Percentiles rank a stretch among this genome's conserved stretches.
Conservation (phyloP, 2,329 filamentous ascomycete species). For the Aspergillus sp. region DNA sequence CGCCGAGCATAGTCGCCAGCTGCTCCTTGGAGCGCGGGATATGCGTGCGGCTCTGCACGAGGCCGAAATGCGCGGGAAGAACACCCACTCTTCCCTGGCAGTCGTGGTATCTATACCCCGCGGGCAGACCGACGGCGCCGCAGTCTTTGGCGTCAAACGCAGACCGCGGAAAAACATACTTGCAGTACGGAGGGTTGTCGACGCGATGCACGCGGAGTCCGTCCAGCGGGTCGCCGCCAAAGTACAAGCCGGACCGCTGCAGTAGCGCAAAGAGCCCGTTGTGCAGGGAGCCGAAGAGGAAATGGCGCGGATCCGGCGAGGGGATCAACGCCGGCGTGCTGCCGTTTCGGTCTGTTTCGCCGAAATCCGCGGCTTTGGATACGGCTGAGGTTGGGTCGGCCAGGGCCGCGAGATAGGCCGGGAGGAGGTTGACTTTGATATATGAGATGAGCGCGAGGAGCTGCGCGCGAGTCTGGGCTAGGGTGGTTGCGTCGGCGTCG, state of each 20-base stretch:
- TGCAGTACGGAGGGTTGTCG: conserved; percentile 31
- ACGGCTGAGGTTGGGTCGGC: background rate
- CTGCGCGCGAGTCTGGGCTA: conserved; percentile 2
- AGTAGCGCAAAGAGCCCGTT: conserved; percentile 31
- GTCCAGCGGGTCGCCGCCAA: conserved; percentile 8
- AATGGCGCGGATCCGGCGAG: conserved; percentile 23
- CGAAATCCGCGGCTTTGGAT: background rate
- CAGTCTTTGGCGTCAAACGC: background rate
- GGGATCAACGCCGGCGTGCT: conserved; percentile 19
- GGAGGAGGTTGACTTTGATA: conserved; percentile 1
- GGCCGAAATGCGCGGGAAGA: conserved; percentile 28
- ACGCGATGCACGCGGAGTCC: conserved; percentile 27
- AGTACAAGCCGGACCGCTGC: conserved; percentile 16
- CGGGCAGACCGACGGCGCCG: conserved; percentile 19
- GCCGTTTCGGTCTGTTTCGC: conserved; percentile 5
- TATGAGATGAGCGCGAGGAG: background rate
- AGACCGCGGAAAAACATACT: conserved; percentile 33
- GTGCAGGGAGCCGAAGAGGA: conserved; percentile 39
- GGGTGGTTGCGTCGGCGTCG: conserved; percentile 10
- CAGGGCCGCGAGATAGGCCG: conserved; percentile 23
- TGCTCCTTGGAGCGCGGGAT: conserved; percentile 36
- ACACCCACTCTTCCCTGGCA: conserved; percentile 24
- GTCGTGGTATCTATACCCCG: conserved; percentile 31
- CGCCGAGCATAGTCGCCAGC: conserved; percentile 29
- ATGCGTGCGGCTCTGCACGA: conserved; percentile 38